phyloP scores from a whole-genome alignment of 2,329 filamentous ascomycete genomes.

The Ophiocordyceps camponoti-rufipedis region DNA sequence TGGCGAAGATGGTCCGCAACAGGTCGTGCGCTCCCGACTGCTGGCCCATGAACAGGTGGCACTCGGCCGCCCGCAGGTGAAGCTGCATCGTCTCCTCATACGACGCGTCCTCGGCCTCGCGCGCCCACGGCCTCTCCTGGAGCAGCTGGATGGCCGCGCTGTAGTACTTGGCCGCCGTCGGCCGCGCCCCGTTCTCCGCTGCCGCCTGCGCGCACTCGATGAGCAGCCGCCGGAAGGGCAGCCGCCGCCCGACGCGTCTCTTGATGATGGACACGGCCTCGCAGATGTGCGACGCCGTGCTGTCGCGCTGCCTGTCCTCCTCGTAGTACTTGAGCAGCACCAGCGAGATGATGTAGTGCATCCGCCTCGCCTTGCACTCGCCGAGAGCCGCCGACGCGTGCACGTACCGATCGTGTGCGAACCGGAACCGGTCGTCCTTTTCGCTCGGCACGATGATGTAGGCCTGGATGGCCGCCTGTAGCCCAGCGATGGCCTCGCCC shows the following conservation, averaged over 20 bases:
- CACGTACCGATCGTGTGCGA: constrained; percentile 76
- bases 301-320: constrained; percentile 48
- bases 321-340: constrained; percentile 57
- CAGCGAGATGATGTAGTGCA: constrained; percentile 83
- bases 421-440: constrained; percentile 71
- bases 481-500: constrained; percentile 51
- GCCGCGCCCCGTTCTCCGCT: constrained; percentile 64
- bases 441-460: constrained; percentile 71
- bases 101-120: constrained; percentile 49
- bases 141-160: constrained; percentile 59
- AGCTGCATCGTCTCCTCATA: constrained; percentile 77
- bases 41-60: constrained; percentile 62
- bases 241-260: constrained; percentile 36
- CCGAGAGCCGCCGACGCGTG: constrained; percentile 53
- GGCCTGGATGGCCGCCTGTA: constrained; percentile 66
- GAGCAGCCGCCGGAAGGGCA: constrained; percentile 55
- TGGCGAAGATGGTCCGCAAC: constrained; percentile 50
- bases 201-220: constrained; percentile 64
- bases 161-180: constrained; percentile 71
- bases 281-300: constrained; percentile 65
- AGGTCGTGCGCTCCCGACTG: constrained; percentile 47
- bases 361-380: constrained; percentile 52
- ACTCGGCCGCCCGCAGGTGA: constrained; percentile 64
- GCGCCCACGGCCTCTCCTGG: constrained; percentile 62
- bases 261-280: constrained; percentile 61